Base-by-base conservation (phyloP, 495 filamentous ascomycete genomes). In the Neurospora africana region DNA sequence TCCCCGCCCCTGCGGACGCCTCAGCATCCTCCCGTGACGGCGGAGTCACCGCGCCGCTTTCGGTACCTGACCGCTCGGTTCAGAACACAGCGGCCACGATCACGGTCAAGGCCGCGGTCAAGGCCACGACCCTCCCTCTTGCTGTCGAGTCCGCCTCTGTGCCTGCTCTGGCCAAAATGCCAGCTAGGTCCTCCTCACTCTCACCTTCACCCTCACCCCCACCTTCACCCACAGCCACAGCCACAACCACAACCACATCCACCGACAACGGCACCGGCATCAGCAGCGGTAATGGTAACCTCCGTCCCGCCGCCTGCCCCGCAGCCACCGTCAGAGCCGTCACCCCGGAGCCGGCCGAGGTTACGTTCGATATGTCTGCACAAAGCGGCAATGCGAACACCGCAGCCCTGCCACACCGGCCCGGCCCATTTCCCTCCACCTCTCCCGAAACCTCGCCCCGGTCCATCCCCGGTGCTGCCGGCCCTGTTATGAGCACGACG, bases 181-280 rank as follows among this genome's bases (percentile, higher is more conserved):
- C 27, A 65, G 27, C 53, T 33, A 35, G 27, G 27, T 65, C 15
- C 23, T 35, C 53, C 47, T 58, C 47, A 27, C 23, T 58, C 21
- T 83, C 83, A 3, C 83, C 81, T 89, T 88, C 68, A 30, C 88
- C 84, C 5, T 87, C 83, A 1, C 85, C 85, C 35, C 81, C 77
- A 8, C 82, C 79, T 33, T 75, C 13, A 33, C 5, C 27, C 15
- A 33, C 53, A 61, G 0, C 23, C 7, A 61, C 53, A 33, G 1
- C 27, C 27, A 61, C 53, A 61, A 1, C 27, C 13, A 61, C 53
- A 30, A 0, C 47, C 23, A 30, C 23, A 61, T 61, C 53, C 53
- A 65, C 53, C 53, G 53, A 30, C 27, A 65, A 33, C 53, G 53
- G 53, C 27, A 61, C 5, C 47, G 23, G 47, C 47, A 30, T 23